Conservation (phyloP, 2,329 filamentous ascomycete genomes). For the Stagonosporopsis tanaceti region DNA sequence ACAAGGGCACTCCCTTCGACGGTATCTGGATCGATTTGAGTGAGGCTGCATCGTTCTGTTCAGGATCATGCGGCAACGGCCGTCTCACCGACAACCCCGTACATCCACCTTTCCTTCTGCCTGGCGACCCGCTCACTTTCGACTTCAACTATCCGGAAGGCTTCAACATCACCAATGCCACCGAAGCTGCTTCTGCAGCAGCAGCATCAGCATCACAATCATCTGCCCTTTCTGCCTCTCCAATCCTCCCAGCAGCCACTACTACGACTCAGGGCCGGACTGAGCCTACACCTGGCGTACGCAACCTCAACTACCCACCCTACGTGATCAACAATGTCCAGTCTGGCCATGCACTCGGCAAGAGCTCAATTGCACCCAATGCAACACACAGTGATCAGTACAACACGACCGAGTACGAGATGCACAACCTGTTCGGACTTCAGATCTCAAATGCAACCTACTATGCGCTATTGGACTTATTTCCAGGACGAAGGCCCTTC, state of each 20-base stretch:
- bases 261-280: conserved; percentile 60
- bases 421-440: conserved; percentile 71
- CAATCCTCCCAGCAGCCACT: conserved; percentile 33
- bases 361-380: conserved; percentile 74
- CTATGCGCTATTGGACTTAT: conserved; percentile 67
- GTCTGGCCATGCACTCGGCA: conserved; percentile 69
- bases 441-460: conserved; percentile 53
- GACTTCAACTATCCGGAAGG: conserved; percentile 70
- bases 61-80: conserved; percentile 71
- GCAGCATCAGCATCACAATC: conserved; percentile 61
- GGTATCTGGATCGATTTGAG: conserved; percentile 67
- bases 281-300: conserved; percentile 66
- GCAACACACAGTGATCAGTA: conserved; percentile 74
- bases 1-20: conserved; percentile 61
- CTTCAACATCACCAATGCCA: conserved; percentile 71
- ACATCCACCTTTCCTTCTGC: conserved; percentile 69
- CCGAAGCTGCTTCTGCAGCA: conserved; percentile 67
- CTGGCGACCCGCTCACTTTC: conserved; percentile 67
- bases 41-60: conserved; percentile 68
- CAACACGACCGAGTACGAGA: conserved; percentile 71
- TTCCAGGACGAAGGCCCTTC: conserved; percentile 53
- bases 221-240: conserved; percentile 47
- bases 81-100: conserved; percentile 70
- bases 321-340: conserved; percentile 77
- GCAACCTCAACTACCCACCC: conserved; percentile 74